Percentiles rank a stretch among this genome's conserved stretches.
These are phyloP conservation scores for Eucalyptus sp. DNA, from an alignment of 345 rosid species.

Conservation along the genomic window DNA sequence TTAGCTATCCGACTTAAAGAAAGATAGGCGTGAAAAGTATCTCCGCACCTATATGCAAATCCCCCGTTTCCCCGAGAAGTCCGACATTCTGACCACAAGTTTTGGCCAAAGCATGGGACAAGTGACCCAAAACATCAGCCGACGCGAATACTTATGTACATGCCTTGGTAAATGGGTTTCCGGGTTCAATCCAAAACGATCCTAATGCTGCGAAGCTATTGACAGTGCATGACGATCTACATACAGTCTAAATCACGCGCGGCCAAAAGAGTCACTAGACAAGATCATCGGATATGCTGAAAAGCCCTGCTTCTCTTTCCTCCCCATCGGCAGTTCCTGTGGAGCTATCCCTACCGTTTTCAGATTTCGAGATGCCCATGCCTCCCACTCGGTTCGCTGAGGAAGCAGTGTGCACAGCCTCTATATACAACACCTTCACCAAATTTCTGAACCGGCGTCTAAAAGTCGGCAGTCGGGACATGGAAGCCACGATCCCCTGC, in stretches of 20 bases:
- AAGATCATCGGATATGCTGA: background rate
- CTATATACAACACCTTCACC: conserved; percentile 43
- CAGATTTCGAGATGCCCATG: conserved; percentile 3
- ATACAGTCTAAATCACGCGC: background rate
- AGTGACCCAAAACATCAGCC: background rate
- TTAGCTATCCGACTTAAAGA: background rate
- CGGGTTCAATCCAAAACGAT: background rate
- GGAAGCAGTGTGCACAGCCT: conserved; percentile 39
- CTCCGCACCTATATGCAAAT: background rate
- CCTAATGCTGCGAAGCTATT: background rate
- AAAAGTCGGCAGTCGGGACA: conserved; percentile 67
- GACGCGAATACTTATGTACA: background rate
- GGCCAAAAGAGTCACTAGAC: background rate
- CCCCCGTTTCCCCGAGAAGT: background rate
- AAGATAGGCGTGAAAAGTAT: background rate
- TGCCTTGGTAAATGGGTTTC: background rate
- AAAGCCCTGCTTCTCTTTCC: background rate
- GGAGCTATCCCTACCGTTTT: background rate
- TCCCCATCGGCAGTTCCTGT: background rate
- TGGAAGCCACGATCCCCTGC: conserved; percentile 64
- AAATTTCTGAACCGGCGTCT: conserved; percentile 52
- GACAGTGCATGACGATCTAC: background rate
- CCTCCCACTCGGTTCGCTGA: conserved; percentile 30
- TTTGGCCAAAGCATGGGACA: background rate
- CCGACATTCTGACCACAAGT: background rate